A percentile compares a stretch with the other conserved stretches of the same genome.
Conservation (phyloP, 2,329 filamentous ascomycete species). For the Aspergillus caelatus region DNA sequence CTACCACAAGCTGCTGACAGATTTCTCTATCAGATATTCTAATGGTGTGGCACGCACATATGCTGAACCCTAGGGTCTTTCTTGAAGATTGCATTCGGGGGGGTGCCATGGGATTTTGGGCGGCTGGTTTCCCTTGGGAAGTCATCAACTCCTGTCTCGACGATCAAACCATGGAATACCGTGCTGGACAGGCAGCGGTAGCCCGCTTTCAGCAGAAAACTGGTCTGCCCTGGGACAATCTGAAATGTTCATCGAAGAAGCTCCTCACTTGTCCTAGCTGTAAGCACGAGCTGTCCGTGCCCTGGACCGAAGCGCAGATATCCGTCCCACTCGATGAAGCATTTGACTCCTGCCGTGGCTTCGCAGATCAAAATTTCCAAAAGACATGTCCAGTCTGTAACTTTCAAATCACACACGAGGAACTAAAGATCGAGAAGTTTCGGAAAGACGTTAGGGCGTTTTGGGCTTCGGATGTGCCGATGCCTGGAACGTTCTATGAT, state of each 20-base stretch:
- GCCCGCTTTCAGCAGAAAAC: slow-evolving; percentile 54
- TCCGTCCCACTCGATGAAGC: slow-evolving; percentile 24
- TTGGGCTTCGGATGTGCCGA: slow-evolving; percentile 52
- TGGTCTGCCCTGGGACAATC: slow-evolving; percentile 61
- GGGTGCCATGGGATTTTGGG: slow-evolving; percentile 61
- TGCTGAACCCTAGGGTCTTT: slow-evolving; percentile 75
- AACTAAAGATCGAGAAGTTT: slow-evolving; percentile 66
- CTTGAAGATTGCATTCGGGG: slow-evolving; percentile 71
- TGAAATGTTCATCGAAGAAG: slow-evolving; percentile 55
- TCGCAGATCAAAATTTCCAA: slow-evolving; percentile 51
- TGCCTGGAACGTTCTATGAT: slow-evolving; percentile 70
- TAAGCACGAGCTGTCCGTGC: slow-evolving; percentile 43
- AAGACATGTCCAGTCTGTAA: slow-evolving; percentile 56
- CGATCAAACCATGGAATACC: slow-evolving; percentile 59
- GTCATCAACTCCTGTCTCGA: slow-evolving; percentile 62
- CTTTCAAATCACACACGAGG: slow-evolving; percentile 57
- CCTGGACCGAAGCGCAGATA: slow-evolving; percentile 59
- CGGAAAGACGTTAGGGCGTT: slow-evolving; percentile 57
- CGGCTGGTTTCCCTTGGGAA: slow-evolving; percentile 67
- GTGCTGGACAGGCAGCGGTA: slow-evolving; percentile 48
- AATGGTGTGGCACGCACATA: slow-evolving; percentile 79
- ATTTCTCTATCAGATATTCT: slow-evolving; percentile 60
- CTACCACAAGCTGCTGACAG: background rate
- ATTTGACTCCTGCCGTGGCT: slow-evolving; percentile 33
- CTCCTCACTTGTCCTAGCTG: slow-evolving; percentile 61